A percentile compares a stretch with the other conserved stretches of the same genome.
These are phyloP conservation scores for Gleditsia sinensis DNA, from an alignment of 306 rosid species.

Conservation along the genomic window DNA sequence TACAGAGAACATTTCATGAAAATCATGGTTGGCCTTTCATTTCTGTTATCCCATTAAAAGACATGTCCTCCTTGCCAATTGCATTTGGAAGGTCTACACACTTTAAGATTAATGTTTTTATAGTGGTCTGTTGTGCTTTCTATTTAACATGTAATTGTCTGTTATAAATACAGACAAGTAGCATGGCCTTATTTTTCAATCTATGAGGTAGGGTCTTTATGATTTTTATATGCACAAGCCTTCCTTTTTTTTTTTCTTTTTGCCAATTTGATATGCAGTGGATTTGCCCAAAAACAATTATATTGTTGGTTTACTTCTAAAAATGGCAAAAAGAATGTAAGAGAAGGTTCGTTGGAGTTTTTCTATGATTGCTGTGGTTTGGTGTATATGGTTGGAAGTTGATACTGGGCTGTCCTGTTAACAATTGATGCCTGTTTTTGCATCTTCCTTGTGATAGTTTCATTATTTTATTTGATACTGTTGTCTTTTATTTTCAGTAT, in stretches of 20 bases:
- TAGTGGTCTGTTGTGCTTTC: neutral
- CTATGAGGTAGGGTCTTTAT: neutral
- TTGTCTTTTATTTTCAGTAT: neutral
- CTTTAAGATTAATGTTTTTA: neutral
- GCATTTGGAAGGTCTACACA: neutral
- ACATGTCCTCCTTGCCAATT: neutral
- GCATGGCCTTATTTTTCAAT: neutral
- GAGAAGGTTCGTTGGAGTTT: neutral
- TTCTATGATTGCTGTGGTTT: neutral
- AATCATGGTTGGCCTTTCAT: neutral
- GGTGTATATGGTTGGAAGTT: neutral
- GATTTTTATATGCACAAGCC: neutral
- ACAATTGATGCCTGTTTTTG: neutral
- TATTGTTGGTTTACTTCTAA: neutral
- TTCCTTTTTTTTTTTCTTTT: neutral
- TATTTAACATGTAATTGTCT: neutral
- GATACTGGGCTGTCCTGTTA: neutral
- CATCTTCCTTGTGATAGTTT: neutral
- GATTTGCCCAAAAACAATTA: neutral
- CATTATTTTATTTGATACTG: neutral
- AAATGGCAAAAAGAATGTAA: neutral
- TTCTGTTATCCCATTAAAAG: neutral
- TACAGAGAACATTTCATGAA: neutral
- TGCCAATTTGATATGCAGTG: neutral
- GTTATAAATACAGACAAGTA: neutral